Percentiles rank a stretch among this genome's conserved stretches.
These are phyloP conservation scores for Rhodotorula sp. DNA, from an alignment of 1,284 basidiomycete species.

Conservation along the genomic window DNA sequence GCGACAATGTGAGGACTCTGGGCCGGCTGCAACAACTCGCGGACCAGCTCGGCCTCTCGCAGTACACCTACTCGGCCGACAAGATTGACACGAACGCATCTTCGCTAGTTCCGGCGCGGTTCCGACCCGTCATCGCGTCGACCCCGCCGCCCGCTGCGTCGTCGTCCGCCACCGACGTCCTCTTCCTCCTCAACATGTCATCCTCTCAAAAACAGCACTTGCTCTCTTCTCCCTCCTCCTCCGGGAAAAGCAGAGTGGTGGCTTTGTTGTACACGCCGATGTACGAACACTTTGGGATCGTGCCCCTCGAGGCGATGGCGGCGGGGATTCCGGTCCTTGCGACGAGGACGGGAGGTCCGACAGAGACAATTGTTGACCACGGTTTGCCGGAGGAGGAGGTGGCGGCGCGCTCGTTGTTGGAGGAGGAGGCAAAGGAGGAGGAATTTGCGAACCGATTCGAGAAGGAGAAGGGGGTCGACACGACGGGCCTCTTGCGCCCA, in stretches of 20 bases:
- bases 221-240: conserved; percentile 51
- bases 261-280: conserved; percentile 87
- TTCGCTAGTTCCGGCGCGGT: conserved; percentile 50
- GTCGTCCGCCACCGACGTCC: conserved; percentile 60
- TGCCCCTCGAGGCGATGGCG: conserved; percentile 91
- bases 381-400: conserved; percentile 19
- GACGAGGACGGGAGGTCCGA: conserved; percentile 84
- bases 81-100: conserved; percentile 44
- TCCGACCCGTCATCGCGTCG: conserved; percentile 52
- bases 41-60: conserved; percentile 53
- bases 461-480: conserved; percentile 37
- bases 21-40: conserved; percentile 60
- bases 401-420: background rate
- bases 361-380: conserved; percentile 73
- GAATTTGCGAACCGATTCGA: too few relatives aligned
- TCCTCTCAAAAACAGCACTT: conserved; percentile 74
- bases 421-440: too few relatives aligned
- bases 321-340: conserved; percentile 87
- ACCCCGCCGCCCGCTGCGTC: conserved; percentile 20
- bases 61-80: conserved; percentile 51
- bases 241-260: conserved; percentile 53
- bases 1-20: conserved; percentile 69
- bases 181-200: conserved; percentile 84
- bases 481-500: conserved; percentile 64
- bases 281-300: conserved; percentile 97